Evolutionary conservation across 805 yeast species (phyloP), one percentile per base, ranked within the genome.

Genomic region (Wickerhamomyces hampshirensis): DNA sequence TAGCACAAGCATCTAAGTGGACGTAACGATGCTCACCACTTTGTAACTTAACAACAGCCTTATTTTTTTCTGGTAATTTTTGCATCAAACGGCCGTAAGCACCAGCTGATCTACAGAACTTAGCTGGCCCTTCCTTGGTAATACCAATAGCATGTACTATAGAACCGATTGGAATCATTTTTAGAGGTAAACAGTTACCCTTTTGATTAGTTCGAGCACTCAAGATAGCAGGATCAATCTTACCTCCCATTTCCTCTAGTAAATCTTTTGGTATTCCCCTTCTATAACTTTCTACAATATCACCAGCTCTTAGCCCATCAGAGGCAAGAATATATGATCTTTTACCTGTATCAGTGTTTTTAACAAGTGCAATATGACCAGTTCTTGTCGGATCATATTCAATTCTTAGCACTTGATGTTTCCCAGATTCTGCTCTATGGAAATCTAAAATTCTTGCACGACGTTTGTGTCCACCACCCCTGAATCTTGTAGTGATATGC

Each of bases 321-420:
- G 93, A 77, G 0, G 98, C 98, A 38, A 88, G 65, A 40, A 93
- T 85, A 59, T 93, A 93, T 9, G 91, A 73, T 42, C 79, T 63
- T 46, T 75, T 69, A 5, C 75, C 77, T 0, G 88, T 71, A 23
- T 65, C 72, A 33, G 68, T 60, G 60, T 83, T 82, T 59, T 81
- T 73, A 33, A 91, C 55, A 42, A 93, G 65, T 1, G 98, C 98
- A 58, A 93, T 83, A 63, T 93, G 98, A 6, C 93, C 82, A 4
- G 94, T 75, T 68, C 98, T 77, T 53, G 84, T 84, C 33, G 98
- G 98, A 63, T 93, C 98, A 56, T 87, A 87, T 62, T 93, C 98
- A 41, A 93, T 85, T 59, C 98, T 73, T 44, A 79, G 65, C 16
- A 93, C 97, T 23, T 74, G 71, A 51, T 86, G 93, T 30, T 71